phyloP scores from a whole-genome alignment of 164 flowering plant species.

The Hamamelis virginiana region DNA sequence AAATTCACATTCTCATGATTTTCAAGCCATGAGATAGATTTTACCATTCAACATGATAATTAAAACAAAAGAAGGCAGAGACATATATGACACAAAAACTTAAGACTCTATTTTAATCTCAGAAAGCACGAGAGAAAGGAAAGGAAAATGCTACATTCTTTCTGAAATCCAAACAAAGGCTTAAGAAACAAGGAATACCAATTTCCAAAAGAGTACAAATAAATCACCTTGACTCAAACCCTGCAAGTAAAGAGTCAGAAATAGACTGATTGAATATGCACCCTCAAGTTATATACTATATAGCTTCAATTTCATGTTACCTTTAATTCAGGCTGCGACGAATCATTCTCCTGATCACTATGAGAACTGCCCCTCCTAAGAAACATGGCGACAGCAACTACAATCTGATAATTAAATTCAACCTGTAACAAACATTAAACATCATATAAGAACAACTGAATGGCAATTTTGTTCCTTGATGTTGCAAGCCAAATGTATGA shows the following conservation, averaged over 20 bases:
- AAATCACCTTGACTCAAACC: not conserved
- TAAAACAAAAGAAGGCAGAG: too few relatives aligned
- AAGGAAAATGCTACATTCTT: not conserved
- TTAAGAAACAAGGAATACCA: not conserved
- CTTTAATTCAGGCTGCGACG: slow-evolving; percentile 41
- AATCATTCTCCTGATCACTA: slow-evolving; percentile 42
- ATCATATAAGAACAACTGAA: not conserved
- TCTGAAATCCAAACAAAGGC: too few relatives aligned
- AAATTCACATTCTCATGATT: too few relatives aligned
- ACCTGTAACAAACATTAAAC: slow-evolving; percentile 8
- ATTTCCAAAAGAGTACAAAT: not conserved
- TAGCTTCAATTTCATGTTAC: slow-evolving; percentile 22
- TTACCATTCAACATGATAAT: too few relatives aligned
- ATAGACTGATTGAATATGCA: not conserved
- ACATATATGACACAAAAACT: not conserved
- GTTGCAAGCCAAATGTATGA: too few relatives aligned
- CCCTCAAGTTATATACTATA: too few relatives aligned
- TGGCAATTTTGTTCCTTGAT: too few relatives aligned
- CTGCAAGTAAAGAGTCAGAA: not conserved
- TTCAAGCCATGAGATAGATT: too few relatives aligned
- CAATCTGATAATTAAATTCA: slow-evolving; percentile 15
- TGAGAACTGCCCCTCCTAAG: slow-evolving; percentile 42
- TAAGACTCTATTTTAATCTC: not conserved
- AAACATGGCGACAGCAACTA: slow-evolving; percentile 39
- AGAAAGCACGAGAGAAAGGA: too few relatives aligned